These are phyloP conservation scores for Lactarius tabidus DNA, from an alignment of 768 basidiomycete species.

Conservation along the genomic window DNA sequence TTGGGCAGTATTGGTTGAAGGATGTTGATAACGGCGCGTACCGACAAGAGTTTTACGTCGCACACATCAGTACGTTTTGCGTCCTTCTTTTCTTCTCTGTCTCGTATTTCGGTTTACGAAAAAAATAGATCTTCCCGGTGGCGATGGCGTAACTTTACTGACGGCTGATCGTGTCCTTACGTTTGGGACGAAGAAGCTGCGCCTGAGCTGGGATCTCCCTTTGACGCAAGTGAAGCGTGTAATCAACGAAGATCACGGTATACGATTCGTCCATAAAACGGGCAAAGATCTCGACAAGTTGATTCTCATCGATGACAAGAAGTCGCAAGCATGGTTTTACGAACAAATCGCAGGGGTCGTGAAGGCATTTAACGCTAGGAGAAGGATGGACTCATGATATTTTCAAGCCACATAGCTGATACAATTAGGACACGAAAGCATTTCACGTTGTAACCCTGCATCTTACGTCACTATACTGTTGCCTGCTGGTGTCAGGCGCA, in stretches of 20 bases:
- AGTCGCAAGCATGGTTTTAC: conserved; percentile 78
- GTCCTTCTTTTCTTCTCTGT: background rate
- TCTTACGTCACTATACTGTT: too few species aligned
- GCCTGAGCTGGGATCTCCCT: conserved; percentile 88
- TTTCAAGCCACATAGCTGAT: conserved; percentile 11
- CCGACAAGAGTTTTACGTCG: conserved; percentile 81
- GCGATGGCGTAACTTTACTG: conserved; percentile 75
- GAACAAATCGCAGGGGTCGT: conserved; percentile 70
- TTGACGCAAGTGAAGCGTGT: conserved; percentile 84
- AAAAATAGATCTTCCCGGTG: conserved; percentile 61
- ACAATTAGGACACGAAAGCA: background rate
- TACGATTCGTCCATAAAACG: conserved; percentile 78
- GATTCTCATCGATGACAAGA: conserved; percentile 70
- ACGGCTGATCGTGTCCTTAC: conserved; percentile 76
- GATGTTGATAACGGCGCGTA: conserved; percentile 89
- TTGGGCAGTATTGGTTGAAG: conserved; percentile 96
- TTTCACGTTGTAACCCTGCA: too few species aligned
- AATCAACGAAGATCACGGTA: conserved; percentile 85
- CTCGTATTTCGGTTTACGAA: background rate
- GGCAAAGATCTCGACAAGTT: conserved; percentile 75
- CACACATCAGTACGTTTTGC: conserved; percentile 71
- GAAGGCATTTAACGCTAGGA: conserved; percentile 67
- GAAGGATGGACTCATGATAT: conserved; percentile 57
- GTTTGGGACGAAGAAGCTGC: conserved; percentile 81
- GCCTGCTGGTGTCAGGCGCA: too few species aligned